Evolutionary conservation across 1,284 basidiomycete genomes (phyloP).

Genomic region (Tremellales sp.): DNA sequence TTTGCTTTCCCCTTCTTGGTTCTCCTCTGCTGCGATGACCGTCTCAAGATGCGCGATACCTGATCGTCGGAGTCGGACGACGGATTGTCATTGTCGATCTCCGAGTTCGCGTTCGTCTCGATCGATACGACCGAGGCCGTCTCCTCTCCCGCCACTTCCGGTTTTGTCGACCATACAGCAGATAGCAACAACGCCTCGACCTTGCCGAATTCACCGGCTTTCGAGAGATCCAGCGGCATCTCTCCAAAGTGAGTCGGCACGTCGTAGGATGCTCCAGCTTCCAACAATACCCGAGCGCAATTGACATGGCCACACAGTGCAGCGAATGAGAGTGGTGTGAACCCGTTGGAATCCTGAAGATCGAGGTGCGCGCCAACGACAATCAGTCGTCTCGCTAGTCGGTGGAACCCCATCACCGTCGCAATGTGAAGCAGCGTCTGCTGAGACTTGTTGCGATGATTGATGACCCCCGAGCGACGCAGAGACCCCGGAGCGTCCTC

Average conservation of each 20-base stretch:
- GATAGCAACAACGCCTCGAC: conserved; percentile 49
- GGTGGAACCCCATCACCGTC: conserved; percentile 70
- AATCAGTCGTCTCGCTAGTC: conserved; percentile 69
- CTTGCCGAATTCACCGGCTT: conserved; percentile 54
- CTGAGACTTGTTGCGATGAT: conserved; percentile 58
- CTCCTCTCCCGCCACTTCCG: conserved; percentile 7
- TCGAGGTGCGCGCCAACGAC: conserved; percentile 72
- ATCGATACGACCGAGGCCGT: conserved; percentile 15
- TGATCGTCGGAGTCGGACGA: conserved; percentile 5
- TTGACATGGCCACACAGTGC: conserved; percentile 63
- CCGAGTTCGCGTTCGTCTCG: conserved; percentile 23
- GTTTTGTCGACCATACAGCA: conserved; percentile 39
- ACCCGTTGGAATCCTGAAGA: conserved; percentile 82
- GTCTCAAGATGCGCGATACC: not conserved
- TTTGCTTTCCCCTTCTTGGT: conserved; percentile 4
- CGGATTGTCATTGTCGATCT: conserved; percentile 47
- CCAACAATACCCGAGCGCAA: conserved; percentile 66
- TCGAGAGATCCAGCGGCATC: conserved; percentile 72
- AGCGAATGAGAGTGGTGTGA: conserved; percentile 84
- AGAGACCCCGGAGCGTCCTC: conserved; percentile 37
- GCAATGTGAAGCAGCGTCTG: conserved; percentile 87
- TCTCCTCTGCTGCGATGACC: not conserved
- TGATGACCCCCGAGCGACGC: conserved; percentile 58
- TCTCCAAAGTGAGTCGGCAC: conserved; percentile 72
- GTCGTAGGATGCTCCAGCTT: conserved; percentile 73